Evolutionary conservation across 2,329 filamentous ascomycete species (phyloP).

Genomic region (Monosporascus sp.): DNA sequence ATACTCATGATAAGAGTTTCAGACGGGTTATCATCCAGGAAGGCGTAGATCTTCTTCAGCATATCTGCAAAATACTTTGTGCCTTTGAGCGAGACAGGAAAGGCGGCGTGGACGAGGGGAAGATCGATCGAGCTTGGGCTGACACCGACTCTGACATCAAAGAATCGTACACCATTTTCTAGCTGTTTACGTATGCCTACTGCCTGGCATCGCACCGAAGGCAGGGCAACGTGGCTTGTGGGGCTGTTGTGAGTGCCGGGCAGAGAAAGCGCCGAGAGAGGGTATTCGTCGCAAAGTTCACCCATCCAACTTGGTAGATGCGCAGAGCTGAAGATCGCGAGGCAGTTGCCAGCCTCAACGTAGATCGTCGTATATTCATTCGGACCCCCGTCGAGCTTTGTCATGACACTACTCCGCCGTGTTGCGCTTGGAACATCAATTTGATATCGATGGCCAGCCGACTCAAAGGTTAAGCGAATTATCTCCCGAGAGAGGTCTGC

Average conservation of each 20-base stretch:
- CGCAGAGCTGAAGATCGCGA: conserved; percentile 66
- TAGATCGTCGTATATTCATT: conserved; percentile 61
- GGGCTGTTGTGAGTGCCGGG: conserved; percentile 95
- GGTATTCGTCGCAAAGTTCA: conserved; percentile 63
- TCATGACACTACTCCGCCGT: conserved; percentile 55
- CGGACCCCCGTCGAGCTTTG: conserved; percentile 44
- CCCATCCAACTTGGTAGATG: conserved; percentile 76
- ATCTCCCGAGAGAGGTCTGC: conserved; percentile 59
- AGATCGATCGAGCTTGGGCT: conserved; percentile 57
- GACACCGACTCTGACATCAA: conserved; percentile 75
- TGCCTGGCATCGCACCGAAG: conserved; percentile 89
- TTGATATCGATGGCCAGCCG: conserved; percentile 59
- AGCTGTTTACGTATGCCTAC: conserved; percentile 74
- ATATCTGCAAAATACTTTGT: conserved; percentile 73
- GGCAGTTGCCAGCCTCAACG: conserved; percentile 47
- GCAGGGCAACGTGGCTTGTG: conserved; percentile 76
- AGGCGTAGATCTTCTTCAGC: conserved; percentile 64
- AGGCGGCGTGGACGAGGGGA: conserved; percentile 81
- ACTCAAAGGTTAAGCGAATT: conserved; percentile 69
- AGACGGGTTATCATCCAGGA: conserved; percentile 70
- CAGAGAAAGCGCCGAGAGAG: conserved; percentile 77
- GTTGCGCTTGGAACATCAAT: conserved; percentile 65
- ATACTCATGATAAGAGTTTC: conserved; percentile 83
- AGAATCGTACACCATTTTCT: conserved; percentile 84
- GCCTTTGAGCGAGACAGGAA: conserved; percentile 80